Evolutionary conservation across 2,329 filamentous ascomycete species (phyloP), one percentile per base, ranked within the genome.

Genomic region (Colletotrichum sp.): DNA sequence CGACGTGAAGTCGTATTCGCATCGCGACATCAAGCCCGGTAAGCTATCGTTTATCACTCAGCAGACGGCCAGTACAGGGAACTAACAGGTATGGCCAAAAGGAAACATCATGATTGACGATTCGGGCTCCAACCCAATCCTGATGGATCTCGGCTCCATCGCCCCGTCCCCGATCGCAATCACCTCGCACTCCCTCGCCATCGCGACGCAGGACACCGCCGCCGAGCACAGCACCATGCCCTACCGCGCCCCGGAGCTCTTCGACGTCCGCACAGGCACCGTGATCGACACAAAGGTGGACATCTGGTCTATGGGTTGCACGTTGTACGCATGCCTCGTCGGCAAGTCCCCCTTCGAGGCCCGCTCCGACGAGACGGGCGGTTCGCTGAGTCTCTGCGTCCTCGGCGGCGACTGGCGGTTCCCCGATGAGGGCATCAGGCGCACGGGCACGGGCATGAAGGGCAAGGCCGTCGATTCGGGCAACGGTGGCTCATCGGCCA

Each of bases 81-180:
- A 61, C 57, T 61, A 36, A 61, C 31, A 61, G n/a, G 1, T 5
- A 4, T 47, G n/a, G 18, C 34, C 16, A 24, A 15, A 72, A 91
- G 90, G 95, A 72, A 99, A 99, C 85, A 98, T 99, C 81, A 99
- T 99, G 97, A 98, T 99, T 78, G 93, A 94, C 77, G 96, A 98
- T 82, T 92, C 95, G 79, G 97, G 97, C 78, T 90, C 92, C 73
- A 93, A 92, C 34, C 96, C 97, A 4, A 97, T 99, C 79, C 90
- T 99, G 43, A 99, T 99, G 97, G 97, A 99, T 82, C 92, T 99
- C 29, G 97, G 97, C 76, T 98, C 95, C 71, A 88, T 99, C 70
- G 93, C 95, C 54, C 94, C 94, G 21, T 95, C 95, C 3, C 97
- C 97, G 2, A 94, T 95, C 71, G 91, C 94, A 31, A 96, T 98